These are phyloP conservation scores for Leccinum subtestaceum DNA, from an alignment of 768 basidiomycete species.

Conservation along the genomic window DNA sequence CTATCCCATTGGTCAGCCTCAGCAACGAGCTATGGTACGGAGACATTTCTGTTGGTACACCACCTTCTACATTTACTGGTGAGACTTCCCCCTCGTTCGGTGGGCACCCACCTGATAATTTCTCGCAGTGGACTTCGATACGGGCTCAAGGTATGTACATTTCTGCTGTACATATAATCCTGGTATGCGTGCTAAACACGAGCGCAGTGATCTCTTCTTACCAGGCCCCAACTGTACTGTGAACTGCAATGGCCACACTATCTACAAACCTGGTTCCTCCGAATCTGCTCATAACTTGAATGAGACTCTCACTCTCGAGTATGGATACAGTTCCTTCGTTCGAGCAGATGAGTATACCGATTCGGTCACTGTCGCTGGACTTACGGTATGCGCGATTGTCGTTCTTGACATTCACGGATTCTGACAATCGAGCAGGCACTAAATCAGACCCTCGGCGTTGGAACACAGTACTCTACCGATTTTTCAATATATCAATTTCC, in stretches of 20 bases:
- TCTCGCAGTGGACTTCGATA: neutral
- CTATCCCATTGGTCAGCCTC: neutral
- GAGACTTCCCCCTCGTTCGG: too few relatives aligned
- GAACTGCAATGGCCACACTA: slow-evolving; percentile 29
- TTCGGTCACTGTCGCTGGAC: slow-evolving; percentile 9
- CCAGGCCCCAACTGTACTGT: slow-evolving; percentile 23
- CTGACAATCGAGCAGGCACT: slow-evolving; percentile 9
- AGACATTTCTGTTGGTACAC: slow-evolving; percentile 8
- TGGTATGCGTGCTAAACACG: neutral
- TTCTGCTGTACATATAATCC: neutral
- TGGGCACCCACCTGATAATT: neutral
- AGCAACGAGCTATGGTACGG: slow-evolving; percentile 8
- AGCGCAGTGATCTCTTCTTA: slow-evolving; percentile 26
- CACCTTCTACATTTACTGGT: neutral
- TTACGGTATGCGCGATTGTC: slow-evolving; percentile 1
- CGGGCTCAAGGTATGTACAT: slow-evolving; percentile 12
- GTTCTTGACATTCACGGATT: neutral
- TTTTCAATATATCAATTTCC: slow-evolving; percentile 4
- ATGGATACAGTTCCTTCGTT: neutral
- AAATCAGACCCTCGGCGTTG: slow-evolving; percentile 16
- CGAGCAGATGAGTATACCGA: slow-evolving; percentile 12
- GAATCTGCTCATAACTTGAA: slow-evolving; percentile 4
- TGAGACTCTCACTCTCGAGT: neutral
- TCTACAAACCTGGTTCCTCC: slow-evolving; percentile 29
- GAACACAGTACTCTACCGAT: slow-evolving; percentile 3